These are phyloP conservation scores for Eucalyptus microcorys DNA, from an alignment of 345 rosid genomes.

Conservation along the genomic window DNA sequence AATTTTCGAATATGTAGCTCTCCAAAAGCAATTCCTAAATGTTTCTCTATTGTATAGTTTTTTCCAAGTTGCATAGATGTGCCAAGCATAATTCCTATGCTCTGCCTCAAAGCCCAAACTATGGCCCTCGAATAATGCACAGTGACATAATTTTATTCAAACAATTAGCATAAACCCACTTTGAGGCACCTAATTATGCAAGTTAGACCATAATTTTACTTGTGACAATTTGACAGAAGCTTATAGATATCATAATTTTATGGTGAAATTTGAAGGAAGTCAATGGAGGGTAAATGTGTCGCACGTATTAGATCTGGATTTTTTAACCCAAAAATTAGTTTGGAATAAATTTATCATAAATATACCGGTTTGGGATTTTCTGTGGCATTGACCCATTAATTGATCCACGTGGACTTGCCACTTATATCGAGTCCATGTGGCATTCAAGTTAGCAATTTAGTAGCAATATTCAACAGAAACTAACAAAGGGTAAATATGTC, in stretches of 20 bases:
- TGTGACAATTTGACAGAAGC: background rate
- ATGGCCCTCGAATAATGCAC: background rate
- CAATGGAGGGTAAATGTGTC: background rate
- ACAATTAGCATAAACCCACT: background rate
- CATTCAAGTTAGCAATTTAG: too few species aligned
- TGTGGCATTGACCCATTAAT: rapidly evolving
- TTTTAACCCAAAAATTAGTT: too few species aligned
- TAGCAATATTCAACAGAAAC: rapidly evolving
- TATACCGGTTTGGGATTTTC: rapidly evolving
- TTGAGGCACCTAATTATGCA: background rate
- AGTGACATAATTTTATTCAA: background rate
- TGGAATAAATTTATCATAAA: rapidly evolving
- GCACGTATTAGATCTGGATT: rapidly evolving
- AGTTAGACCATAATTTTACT: background rate
- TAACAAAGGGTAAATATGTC: background rate
- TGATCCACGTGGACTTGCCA: background rate
- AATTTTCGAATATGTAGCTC: too few species aligned
- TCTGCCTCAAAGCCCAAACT: background rate
- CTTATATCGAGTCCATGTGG: background rate
- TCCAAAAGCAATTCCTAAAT: background rate
- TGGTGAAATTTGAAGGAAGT: background rate
- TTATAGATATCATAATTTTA: background rate
- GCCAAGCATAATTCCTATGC: background rate
- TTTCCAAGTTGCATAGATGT: background rate
- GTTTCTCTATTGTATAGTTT: background rate